A percentile compares a stretch with the other conserved stretches of the same genome.
Conservation (phyloP, 495 filamentous ascomycete genomes). For the Bacidia rubella region DNA sequence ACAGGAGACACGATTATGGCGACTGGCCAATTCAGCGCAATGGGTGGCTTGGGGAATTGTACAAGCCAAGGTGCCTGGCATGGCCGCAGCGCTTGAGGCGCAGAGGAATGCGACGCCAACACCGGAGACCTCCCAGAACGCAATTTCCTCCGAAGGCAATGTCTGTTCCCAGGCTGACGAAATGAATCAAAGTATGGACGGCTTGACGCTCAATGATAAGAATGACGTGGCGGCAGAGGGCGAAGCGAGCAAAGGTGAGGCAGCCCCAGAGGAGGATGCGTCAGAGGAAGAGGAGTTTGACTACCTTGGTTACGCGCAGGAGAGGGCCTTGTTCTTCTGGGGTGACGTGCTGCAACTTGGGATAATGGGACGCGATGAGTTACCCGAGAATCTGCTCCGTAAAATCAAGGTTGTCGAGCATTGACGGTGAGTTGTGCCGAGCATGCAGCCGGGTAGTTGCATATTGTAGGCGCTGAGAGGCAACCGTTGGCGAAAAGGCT, state of each 20-base stretch:
- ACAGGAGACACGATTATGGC: conserved; percentile 71
- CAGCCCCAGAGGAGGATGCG: conserved; percentile 14
- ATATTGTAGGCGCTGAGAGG: too few relatives aligned
- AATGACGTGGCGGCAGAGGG: conserved; percentile 4
- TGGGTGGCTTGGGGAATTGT: conserved; percentile 97
- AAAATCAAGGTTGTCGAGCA: conserved; percentile 51
- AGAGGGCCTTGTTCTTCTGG: conserved; percentile 86
- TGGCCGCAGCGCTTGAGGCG: conserved; percentile 23
- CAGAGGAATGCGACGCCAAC: conserved; percentile 4
- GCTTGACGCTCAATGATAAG: neutral
- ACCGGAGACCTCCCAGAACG: neutral
- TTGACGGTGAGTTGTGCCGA: conserved; percentile 19
- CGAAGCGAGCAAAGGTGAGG: conserved; percentile 13
- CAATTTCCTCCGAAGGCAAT: neutral
- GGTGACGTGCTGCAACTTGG: conserved; percentile 68
- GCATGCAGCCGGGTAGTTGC: neutral
- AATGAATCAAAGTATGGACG: neutral
- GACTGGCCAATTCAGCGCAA: conserved; percentile 69
- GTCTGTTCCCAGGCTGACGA: neutral
- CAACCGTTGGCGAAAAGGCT: neutral
- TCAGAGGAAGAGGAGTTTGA: conserved; percentile 66
- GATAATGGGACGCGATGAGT: conserved; percentile 53
- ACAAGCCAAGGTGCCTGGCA: conserved; percentile 70
- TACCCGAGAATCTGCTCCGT: conserved; percentile 47
- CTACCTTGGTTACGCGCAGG: conserved; percentile 81